A percentile compares a stretch with the other conserved stretches of the same genome.
These are phyloP conservation scores for Cynara cardunculus DNA, from an alignment of 129 eudicot species.

Conservation along the genomic window DNA sequence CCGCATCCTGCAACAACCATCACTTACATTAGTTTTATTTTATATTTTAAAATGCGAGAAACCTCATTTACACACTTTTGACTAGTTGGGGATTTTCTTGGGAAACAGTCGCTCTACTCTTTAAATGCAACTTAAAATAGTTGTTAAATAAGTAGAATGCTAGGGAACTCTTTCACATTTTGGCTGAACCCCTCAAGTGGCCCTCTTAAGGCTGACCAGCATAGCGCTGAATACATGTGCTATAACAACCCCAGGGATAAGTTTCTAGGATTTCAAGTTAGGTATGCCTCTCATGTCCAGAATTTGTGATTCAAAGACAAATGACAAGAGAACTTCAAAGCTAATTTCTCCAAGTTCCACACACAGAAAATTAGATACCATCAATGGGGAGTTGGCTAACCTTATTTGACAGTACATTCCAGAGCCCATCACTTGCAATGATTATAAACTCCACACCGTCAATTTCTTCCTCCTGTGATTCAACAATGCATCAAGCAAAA, in stretches of 20 bases:
- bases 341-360: not conserved
- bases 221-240: not conserved
- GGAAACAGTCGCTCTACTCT: no score
- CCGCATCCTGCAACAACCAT: slow-evolving; percentile 53
- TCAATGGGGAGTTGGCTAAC: slow-evolving; percentile 18
- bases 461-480: slow-evolving; percentile 67
- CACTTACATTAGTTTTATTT: not conserved
- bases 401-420: slow-evolving; percentile 82
- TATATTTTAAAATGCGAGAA: no score
- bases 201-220: not conserved
- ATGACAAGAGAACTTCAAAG: not conserved
- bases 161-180: not conserved
- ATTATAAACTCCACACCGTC: slow-evolving; percentile 68
- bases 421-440: slow-evolving; percentile 83
- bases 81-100: no score
- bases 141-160: not conserved
- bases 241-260: not conserved
- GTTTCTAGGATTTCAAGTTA: not conserved
- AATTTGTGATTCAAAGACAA: not conserved
- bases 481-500: not conserved
- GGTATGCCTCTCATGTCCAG: not conserved
- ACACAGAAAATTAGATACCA: not conserved
- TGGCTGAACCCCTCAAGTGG: not conserved
- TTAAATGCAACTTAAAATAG: not conserved
- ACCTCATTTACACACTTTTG: no score